Base-by-base conservation (phyloP, 495 filamentous ascomycete genomes). In the Acidiella bohemica region DNA sequence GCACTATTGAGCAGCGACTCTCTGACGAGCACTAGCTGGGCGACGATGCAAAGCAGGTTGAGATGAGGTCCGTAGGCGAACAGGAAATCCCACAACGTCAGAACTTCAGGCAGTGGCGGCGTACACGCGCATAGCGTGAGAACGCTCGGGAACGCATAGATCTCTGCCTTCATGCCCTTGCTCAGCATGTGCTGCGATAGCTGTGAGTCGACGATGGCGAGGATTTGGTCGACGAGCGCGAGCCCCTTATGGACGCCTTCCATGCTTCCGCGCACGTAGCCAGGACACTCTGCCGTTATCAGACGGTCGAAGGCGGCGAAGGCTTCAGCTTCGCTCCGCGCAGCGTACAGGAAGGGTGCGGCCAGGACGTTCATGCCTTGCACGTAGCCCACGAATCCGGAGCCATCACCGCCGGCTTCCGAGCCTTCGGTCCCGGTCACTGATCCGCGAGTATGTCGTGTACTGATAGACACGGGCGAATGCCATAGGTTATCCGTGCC, bases 281-380 rank as follows among this genome's bases (percentile, higher is more conserved):
- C 87, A 0, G 92, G 90, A 47, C 81, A 85, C 62, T 96, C 88
- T 25, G 69, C 68, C 7, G 84, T 90, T 46, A 96, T 75, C 46
- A 94, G 87, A 28, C 75, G 75, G 53, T 92, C 75, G 57, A 99
- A 96, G 8, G 85, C 76, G 20, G 81, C 76, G 41, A 93, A 96
- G 9, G 92, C 90, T 57, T 99, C 85, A 0, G 85, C 81, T 59
- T 99, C 90, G 52, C 83, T 93, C 44, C 83, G 78, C 13, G 90
- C 86, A 2, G 87, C 85, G 59, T 99, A 99, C 29, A 96, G 70
- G 52, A 99, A 95, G 0, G 90, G 92, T 7, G 90, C 90, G 25
- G 84, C 87, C n/a, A 97, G 73, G n/a, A 96, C 88, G 55, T 96
- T 97, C 90, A 97, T 96, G 42, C 90, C 90, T 57, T 99, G 90